Evolutionary conservation across 2,329 filamentous ascomycete species (phyloP), one percentile per base, ranked within the genome.

Genomic region (Knufia fluminis): DNA sequence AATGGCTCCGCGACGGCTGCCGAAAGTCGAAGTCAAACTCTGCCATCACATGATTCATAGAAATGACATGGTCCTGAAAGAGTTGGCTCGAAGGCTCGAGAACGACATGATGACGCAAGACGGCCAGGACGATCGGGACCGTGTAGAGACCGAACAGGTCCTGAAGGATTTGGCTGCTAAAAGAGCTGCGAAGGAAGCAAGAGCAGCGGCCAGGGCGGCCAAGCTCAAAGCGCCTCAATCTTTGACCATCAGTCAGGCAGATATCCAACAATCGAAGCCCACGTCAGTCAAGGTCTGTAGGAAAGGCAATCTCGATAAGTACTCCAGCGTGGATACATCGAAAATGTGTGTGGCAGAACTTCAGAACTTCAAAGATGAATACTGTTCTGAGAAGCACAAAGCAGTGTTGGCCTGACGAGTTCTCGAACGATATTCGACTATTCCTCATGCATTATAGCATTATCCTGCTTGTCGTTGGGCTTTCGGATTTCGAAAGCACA

Each of bases 201-300:
- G 22, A 14, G 20, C 26, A 20, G 26, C n/a, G 14, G 38, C 20
- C 14, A 38, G 35, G 17, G 23, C 42, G 19, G 26, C 38, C 20
- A 43, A 33, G 12, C 22, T 12, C 6, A 32, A 43, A 14, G 23
- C 38, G 8, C 38, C 39, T 7, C n/a, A 59, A 60, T 56, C 65
- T 72, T 38, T 58, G 52, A 54, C 22, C 6, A 55, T 58, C 1
- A 58, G 16, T 12, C 17, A 20, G 51, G 35, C 49, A 50, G 28
- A 28, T 31, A 23, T 43, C 33, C 22, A 28, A 20, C 12, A 35
- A 14, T 22, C 50, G 33, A 49, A 46, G 38, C 42, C 35, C 23
- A 17, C 28, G 26, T 35, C 48, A n/a, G 14, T 24, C 39, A 54
- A 53, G 19, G 53, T 54, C 19, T 50, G 46, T 22, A 50, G 42